Evolutionary conservation across 495 filamentous ascomycete species (phyloP).

Genomic region (Penicillium daleae): DNA sequence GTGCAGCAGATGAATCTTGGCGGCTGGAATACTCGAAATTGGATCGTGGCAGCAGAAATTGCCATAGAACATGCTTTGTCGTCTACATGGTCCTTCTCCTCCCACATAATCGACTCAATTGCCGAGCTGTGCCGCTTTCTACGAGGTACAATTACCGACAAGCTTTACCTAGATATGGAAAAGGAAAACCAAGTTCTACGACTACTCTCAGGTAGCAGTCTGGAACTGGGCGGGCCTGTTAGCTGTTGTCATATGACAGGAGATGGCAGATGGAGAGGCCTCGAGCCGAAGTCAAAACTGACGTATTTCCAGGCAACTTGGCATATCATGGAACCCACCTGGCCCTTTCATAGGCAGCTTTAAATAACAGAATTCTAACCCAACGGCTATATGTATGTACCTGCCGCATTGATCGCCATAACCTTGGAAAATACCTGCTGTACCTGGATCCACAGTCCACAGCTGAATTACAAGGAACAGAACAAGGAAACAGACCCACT

Average conservation of each 20-base stretch:
- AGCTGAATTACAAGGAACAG: conserved; percentile 1
- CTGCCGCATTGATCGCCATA: not conserved
- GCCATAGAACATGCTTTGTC: too few species aligned
- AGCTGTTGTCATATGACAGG: not conserved
- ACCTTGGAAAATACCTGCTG: conserved; percentile 3
- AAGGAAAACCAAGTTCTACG: not conserved
- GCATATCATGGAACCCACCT: not conserved
- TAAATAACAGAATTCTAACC: not conserved
- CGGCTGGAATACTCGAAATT: too few species aligned
- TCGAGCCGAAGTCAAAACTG: not conserved
- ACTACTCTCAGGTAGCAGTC: not conserved
- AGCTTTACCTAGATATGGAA: not conserved
- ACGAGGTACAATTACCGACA: not conserved
- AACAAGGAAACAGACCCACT: not conserved
- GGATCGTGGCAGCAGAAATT: too few species aligned
- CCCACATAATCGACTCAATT: not conserved
- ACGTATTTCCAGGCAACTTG: not conserved
- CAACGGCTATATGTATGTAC: not conserved
- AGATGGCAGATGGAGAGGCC: not conserved
- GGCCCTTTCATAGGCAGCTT: not conserved
- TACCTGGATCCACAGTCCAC: not conserved
- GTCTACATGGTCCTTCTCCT: too few species aligned
- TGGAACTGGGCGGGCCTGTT: not conserved
- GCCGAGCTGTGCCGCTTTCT: not conserved
- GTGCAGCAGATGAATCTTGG: too few species aligned